Evolutionary conservation across 345 rosid genomes (phyloP).

Genomic region (Eutrema japonicum): DNA sequence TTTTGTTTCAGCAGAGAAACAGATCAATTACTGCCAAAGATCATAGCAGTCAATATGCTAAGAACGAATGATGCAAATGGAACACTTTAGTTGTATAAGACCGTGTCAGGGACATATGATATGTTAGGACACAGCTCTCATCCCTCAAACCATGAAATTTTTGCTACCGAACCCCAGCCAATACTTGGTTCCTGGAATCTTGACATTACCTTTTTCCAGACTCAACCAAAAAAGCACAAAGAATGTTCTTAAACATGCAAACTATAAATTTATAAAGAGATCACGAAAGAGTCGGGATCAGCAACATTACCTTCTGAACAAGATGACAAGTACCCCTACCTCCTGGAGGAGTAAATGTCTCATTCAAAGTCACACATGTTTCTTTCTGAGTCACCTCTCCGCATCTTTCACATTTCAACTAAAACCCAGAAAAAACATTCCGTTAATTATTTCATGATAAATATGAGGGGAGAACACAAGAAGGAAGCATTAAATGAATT

Average conservation of each 20-base stretch:
- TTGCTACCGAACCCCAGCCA: not conserved
- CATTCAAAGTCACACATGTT: conserved; percentile 72
- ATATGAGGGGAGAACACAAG: conserved; percentile 17
- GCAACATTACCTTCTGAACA: conserved; percentile 69
- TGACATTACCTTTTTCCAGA: too few species aligned
- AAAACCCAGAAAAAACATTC: not conserved
- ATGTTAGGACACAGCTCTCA: not conserved
- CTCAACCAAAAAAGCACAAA: conserved; percentile 6
- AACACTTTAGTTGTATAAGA: not conserved
- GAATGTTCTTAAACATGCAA: not conserved
- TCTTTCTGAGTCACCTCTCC: conserved; percentile 86
- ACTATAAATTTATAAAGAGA: not conserved
- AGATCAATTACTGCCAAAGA: not conserved
- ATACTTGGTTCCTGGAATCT: not conserved
- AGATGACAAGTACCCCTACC: conserved; percentile 76
- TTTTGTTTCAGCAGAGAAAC: not conserved
- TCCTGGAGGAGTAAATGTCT: conserved; percentile 55
- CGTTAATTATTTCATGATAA: not conserved
- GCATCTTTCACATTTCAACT: conserved; percentile 82
- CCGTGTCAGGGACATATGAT: not conserved
- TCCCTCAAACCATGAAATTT: not conserved
- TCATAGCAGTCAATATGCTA: not conserved
- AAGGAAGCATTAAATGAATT: not conserved
- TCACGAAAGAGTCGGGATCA: not conserved
- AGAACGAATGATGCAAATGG: not conserved